Base-by-base conservation (phyloP, 495 filamentous ascomycete genomes). In the Choiromyces venosus region DNA sequence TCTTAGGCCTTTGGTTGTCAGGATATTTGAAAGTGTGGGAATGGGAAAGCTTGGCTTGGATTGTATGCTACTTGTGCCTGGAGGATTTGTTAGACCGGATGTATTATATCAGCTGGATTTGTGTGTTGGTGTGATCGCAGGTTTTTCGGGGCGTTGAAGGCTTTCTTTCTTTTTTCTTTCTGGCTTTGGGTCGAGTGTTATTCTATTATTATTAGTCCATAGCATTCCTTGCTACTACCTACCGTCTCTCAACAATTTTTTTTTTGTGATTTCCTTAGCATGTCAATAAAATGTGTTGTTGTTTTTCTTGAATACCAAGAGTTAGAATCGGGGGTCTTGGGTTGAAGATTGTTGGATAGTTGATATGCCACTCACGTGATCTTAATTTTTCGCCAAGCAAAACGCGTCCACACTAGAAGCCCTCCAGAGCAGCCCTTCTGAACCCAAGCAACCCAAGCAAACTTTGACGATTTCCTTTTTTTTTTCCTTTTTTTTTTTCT, bases 331-430 rank as follows among this genome's bases (percentile, higher is more conserved):
- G 52, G 52, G n/a, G 3, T 61, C 33, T 33, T 61, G 25, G 25
- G 25, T 61, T 2, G 52, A 33, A 14, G 25, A 33, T 61, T 8
- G 21, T 52, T 10, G 7, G 44, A 19, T n/a, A 6, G 44, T n/a
- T n/a, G 44, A 18, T 65, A 44, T 35, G 35, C n/a, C 12, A 33
- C 37, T 21, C 71, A 72, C 71, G 65, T 72, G 71, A 72, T 68
- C 44, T 72, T 42, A 18, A 46, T n/a, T 37, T 36, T 10, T 18
- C 29, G 71, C 65, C 65, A 72, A 61, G 71, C 18, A 65, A 18
- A 46, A 72, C 71, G 71, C 71, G 71, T 72, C 39, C 42, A 46
- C 65, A 19, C 25, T 14, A 18, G 36, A 16, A 40, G 36, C 38
- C 39, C 40, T 35, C 38, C 42, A 36, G 19, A n/a, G 52, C 4